Evolutionary conservation across 805 yeast genomes (phyloP), one percentile per base, ranked within the genome.

Genomic region (Starmerella khaoyaiensis): DNA sequence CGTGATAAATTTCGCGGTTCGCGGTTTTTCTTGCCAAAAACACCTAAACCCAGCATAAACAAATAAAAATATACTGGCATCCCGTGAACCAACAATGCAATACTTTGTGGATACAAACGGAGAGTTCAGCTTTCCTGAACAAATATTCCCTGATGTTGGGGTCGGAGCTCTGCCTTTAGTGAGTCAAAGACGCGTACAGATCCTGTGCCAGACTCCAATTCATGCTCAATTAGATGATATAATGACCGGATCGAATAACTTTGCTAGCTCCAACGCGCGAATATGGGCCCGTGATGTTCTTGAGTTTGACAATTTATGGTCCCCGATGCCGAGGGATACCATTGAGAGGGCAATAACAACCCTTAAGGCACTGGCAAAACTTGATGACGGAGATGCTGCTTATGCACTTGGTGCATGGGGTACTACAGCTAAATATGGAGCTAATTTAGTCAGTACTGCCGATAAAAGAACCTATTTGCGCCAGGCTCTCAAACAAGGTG

Each of bases 231-330:
- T 31, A 7, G 24, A 31, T 18, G 14, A 5, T n/a, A 16, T 15
- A 9, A 21, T 29, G 21, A 4, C 12, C 8, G 21, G 5, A 15
- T 29, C 23, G 28, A 11, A 30, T 15, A 9, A 28, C 21, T 14
- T 15, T 5, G 4, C 27, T 10, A n/a, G 9, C 35, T 5, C 21
- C 15, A 21, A 18, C 6, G 23, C 30, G 16, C n/a, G 10, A n/a
- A 31, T 27, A 17, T 58, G 62, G 61, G 59, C 62, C 3, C 50
- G 53, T 1, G 50, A 41, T 18, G 46, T 45, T 23, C 36, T 57
- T 20, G 52, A 50, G 17, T 54, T 54, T 27, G 49, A 54, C 21
- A 60, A 54, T 19, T 30, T 42, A 19, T 58, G 55, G 41, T 45
- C 52, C 5, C 50, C 52, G 4, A 31, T 56, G 14, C 41, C 46